A percentile compares a stretch with the other conserved stretches of the same genome.
Conservation (phyloP, 495 filamentous ascomycete genomes). For the Pyrenopolyporus hunteri region DNA sequence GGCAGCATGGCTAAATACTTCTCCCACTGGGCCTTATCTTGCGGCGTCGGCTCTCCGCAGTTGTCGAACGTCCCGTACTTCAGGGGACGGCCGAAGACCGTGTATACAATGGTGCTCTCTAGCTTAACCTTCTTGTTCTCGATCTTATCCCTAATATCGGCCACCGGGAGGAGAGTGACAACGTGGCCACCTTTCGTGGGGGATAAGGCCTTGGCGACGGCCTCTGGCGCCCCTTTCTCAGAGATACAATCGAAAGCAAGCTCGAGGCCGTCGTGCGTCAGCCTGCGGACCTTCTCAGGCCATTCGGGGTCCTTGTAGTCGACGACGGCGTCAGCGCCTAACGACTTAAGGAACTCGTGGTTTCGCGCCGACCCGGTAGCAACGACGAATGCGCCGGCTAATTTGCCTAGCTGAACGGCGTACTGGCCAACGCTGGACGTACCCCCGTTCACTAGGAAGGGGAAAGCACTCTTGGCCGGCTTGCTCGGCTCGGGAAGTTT, state of each 20-base stretch:
- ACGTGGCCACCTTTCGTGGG: slow-evolving; percentile 31
- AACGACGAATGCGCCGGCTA: slow-evolving; percentile 63
- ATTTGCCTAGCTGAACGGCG: slow-evolving; percentile 65
- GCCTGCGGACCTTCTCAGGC: slow-evolving; percentile 29
- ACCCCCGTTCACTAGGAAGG: slow-evolving; percentile 64
- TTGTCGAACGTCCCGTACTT: slow-evolving; percentile 27
- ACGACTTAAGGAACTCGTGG: slow-evolving; percentile 53
- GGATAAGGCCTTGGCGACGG: slow-evolving; percentile 23
- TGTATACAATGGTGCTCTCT: slow-evolving; percentile 39
- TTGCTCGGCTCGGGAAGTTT: slow-evolving; percentile 43
- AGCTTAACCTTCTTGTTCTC: slow-evolving; percentile 32
- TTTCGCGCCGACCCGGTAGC: slow-evolving; percentile 60
- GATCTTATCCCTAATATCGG: slow-evolving; percentile 9
- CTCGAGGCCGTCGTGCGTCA: slow-evolving; percentile 30
- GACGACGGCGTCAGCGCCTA: slow-evolving; percentile 61
- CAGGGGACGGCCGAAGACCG: slow-evolving; percentile 32
- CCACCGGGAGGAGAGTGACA: slow-evolving; percentile 31
- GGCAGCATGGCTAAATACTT: slow-evolving; percentile 36
- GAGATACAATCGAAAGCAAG: slow-evolving; percentile 34
- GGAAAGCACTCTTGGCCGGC: slow-evolving; percentile 44
- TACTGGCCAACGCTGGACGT: slow-evolving; percentile 62
- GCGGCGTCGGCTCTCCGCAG: slow-evolving; percentile 32
- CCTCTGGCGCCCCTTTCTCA: slow-evolving; percentile 14
- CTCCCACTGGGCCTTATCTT: slow-evolving; percentile 37
- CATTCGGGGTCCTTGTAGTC: slow-evolving; percentile 57